Conservation (phyloP, 805 yeast species). For the Sugiyamaella lignohabitans region DNA sequence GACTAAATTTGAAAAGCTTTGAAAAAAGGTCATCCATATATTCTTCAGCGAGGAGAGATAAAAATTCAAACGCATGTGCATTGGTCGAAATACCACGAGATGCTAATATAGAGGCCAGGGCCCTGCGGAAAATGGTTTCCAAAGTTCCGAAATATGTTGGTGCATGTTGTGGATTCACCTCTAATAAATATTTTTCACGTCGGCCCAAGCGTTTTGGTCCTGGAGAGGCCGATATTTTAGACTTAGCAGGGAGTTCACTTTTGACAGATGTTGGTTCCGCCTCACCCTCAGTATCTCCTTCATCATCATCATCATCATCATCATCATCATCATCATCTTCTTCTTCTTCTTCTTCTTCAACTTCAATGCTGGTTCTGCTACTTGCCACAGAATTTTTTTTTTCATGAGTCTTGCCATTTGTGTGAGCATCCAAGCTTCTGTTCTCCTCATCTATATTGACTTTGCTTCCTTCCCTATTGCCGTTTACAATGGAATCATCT, state of each 20-base stretch:
- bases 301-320: background rate
- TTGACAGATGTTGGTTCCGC: background rate
- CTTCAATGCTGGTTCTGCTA: no score
- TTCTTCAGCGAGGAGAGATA: slow-evolving; percentile 30
- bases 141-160: slow-evolving; percentile 3
- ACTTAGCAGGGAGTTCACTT: background rate
- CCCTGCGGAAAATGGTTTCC: slow-evolving; percentile 19
- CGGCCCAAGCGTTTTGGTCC: no score
- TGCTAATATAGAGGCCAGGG: slow-evolving; percentile 23
- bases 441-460: no score
- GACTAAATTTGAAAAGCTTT: slow-evolving; percentile 24
- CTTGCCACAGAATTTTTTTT: no score
- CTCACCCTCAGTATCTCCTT: background rate
- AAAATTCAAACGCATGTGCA: slow-evolving; percentile 26
- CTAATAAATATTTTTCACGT: background rate
- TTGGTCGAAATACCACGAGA: slow-evolving; percentile 18
- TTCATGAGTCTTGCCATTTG: no score
- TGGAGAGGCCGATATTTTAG: no score
- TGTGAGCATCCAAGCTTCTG: no score
- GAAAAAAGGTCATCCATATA: slow-evolving; percentile 24
- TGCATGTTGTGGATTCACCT: background rate
- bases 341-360: no score
- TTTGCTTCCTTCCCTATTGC: no score
- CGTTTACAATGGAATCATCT: no score
- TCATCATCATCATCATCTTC: background rate